Base-by-base conservation (phyloP, 306 rosid genomes). In the Rubus idaeus region DNA sequence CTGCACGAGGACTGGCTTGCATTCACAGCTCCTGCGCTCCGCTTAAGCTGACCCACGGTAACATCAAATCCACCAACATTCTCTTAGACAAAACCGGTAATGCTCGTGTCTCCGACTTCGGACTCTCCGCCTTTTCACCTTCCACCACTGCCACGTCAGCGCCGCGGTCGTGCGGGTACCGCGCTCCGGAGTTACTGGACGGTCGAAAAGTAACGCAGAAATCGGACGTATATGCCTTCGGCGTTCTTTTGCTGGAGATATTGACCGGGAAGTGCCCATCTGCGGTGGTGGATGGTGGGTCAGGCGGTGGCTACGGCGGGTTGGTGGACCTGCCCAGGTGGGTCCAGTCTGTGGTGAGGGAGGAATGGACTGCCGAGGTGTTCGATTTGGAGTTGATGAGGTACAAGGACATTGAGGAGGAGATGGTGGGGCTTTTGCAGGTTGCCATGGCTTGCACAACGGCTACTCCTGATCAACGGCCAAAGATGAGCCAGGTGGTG, bases 281-380 rank as follows among this genome's bases (percentile, higher is more conserved):
- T 26, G 85, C 56, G 40, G 84, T 70, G 63, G 94, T 84, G 10
- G 74, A 77, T 0, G 82, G 84, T 41, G 96, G 87, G 47, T 61
- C 83, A 20, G 88, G 88, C 5, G 45, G 84, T 30, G 91, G 87
- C 0, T 83, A 65, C 51, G 87, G 82, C 2, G 91, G 85, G 46
- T 84, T 45, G 4, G 70, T 86, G 65, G 97, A 94, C 35, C 87
- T 94, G 0, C 97, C 96, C 0, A 64, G 88, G 81, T 94, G 97
- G 98, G 97, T 94, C 0, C 93, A 90, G 80, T 94, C 98, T 0
- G 98, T 94, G 79, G 98, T 89, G 61, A 85, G 96, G 20, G 98
- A 90, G 80, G 93, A 94, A 26, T 94, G 98, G 98, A 94, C 96
- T 63, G 96, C 97, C 10, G 98, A 94, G 84, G 98, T 94, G 30